Conservation (phyloP, 805 yeast genomes). For the Metschnikowia drakensbergensis region DNA sequence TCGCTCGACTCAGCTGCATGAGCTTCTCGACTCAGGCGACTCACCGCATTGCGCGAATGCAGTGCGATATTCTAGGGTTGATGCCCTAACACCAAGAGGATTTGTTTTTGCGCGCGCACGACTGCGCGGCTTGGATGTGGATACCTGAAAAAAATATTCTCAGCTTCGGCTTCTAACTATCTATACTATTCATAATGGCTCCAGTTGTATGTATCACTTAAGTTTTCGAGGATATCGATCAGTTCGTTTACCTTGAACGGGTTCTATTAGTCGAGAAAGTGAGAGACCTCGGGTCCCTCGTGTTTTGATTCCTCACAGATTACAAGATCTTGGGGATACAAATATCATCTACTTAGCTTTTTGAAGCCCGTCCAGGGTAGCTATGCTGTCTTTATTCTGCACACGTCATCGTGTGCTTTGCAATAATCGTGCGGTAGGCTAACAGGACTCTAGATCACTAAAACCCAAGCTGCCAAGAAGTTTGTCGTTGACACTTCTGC, state of each 20-base stretch:
- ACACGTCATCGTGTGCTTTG: constrained; percentile 16
- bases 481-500: constrained; percentile 95
- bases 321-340: background rate
- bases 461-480: constrained; percentile 74
- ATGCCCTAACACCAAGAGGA: constrained; percentile 5
- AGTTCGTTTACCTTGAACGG: constrained; percentile 38
- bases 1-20: background rate
- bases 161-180: constrained; percentile 2
- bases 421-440: constrained; percentile 68
- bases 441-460: constrained; percentile 67
- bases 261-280: constrained; percentile 15
- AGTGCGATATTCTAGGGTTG: constrained; percentile 7
- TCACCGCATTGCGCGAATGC: background rate
- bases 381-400: constrained; percentile 44
- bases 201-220: constrained; percentile 73
- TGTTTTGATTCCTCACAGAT: constrained; percentile 2
- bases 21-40: background rate
- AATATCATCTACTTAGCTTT: constrained; percentile 13
- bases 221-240: constrained; percentile 20
- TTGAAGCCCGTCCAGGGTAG: constrained; percentile 42
- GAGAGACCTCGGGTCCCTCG: background rate
- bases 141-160: constrained; percentile 1
- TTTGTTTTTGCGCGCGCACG: constrained; percentile 6
- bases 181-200: constrained; percentile 57
- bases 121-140: constrained; percentile 1